Evolutionary conservation across 2,329 filamentous ascomycete species (phyloP).

Genomic region (Phaeosphaeria sp.): DNA sequence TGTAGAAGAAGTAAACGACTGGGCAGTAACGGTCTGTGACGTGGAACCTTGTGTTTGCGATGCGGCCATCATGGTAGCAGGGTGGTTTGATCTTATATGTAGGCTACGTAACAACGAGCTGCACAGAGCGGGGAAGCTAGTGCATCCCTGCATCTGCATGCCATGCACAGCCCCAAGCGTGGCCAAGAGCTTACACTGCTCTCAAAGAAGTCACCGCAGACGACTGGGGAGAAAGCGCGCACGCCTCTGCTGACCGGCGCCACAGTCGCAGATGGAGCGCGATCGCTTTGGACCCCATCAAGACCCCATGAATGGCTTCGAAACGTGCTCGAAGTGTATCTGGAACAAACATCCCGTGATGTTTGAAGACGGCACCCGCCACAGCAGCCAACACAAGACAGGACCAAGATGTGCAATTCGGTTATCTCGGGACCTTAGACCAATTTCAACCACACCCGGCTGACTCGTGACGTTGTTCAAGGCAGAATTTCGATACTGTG

Average conservation of each 20-base stretch:
- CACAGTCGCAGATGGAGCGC: not conserved
- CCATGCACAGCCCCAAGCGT: not conserved
- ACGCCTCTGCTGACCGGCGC: conserved; percentile 1
- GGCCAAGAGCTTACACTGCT: conserved; percentile 8
- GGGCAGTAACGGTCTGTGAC: conserved; percentile 10
- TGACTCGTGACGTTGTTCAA: conserved; percentile 30
- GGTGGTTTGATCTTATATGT: conserved; percentile 26
- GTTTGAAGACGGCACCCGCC: conserved; percentile 2
- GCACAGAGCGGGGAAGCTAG: conserved; percentile 30
- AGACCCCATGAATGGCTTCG: not conserved
- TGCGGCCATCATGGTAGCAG: conserved; percentile 11
- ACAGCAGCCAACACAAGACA: not conserved
- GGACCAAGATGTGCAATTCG: conserved; percentile 19
- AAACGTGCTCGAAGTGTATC: not conserved
- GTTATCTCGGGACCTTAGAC: conserved; percentile 26
- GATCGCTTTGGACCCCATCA: not conserved
- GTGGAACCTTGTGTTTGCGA: conserved; percentile 17
- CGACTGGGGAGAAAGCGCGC: conserved; percentile 1
- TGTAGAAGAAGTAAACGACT: conserved; percentile 34
- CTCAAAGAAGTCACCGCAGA: not conserved
- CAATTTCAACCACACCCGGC: conserved; percentile 8
- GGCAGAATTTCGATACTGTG: conserved; percentile 20
- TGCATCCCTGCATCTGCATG: conserved; percentile 5
- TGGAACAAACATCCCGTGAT: conserved; percentile 4
- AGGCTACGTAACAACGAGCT: conserved; percentile 11